These are phyloP conservation scores for Colletotrichum eremochloae DNA, from an alignment of 2,329 filamentous ascomycete species.

Conservation along the genomic window DNA sequence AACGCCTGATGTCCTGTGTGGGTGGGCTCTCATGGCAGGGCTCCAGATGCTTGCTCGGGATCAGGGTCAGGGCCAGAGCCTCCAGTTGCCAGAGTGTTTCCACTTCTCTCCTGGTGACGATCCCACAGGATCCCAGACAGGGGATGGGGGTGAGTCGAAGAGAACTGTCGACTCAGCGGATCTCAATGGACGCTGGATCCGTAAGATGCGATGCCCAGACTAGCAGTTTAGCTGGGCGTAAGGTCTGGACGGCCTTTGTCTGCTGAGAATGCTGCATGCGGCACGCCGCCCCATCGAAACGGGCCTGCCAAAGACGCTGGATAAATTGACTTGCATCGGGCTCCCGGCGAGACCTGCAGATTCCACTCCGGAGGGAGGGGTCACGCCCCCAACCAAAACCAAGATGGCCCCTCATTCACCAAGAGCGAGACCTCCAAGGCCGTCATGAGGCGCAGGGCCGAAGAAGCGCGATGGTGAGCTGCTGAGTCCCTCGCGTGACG, in stretches of 20 bases:
- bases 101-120: conserved; percentile 38
- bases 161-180: conserved; percentile 23
- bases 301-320: conserved; percentile 23
- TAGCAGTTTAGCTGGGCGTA: conserved; percentile 18
- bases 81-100: conserved; percentile 32
- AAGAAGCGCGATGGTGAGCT: conserved; percentile 4
- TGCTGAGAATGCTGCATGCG: conserved; percentile 40
- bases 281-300: conserved; percentile 20
- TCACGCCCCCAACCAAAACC: conserved; percentile 17
- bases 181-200: conserved; percentile 18
- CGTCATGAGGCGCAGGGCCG: conserved; percentile 27
- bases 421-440: conserved; percentile 9
- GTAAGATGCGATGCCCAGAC: conserved; percentile 30
- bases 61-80: neutral
- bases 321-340: conserved; percentile 33
- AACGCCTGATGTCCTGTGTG: neutral
- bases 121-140: conserved; percentile 29
- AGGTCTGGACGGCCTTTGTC: conserved; percentile 31
- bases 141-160: neutral
- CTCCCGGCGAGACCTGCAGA: conserved; percentile 32
- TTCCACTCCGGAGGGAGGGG: conserved; percentile 19
- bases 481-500: conserved; percentile 22
- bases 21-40: conserved; percentile 10
- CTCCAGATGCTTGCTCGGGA: conserved; percentile 2
- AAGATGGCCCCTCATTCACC: conserved; percentile 8